These are phyloP conservation scores for Claviceps monticola DNA, from an alignment of 2,329 filamentous ascomycete species.

Conservation along the genomic window DNA sequence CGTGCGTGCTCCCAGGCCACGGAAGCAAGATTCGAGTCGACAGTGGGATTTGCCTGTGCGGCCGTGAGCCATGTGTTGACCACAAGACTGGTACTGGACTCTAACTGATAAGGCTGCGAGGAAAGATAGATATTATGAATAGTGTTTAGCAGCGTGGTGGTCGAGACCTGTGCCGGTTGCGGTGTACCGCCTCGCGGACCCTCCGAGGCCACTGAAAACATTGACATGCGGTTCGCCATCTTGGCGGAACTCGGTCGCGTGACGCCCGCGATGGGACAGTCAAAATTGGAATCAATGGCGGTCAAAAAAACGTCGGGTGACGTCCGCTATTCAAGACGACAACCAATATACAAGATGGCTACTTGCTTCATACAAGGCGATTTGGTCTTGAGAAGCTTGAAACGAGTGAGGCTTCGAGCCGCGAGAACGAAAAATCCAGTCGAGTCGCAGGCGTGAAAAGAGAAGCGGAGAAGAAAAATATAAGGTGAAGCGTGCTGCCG, in stretches of 20 bases:
- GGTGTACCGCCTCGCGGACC: constrained; percentile 47
- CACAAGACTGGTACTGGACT: constrained; percentile 79
- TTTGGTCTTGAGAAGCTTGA: neutral
- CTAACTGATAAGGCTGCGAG: constrained; percentile 70
- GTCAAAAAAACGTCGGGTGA: neutral
- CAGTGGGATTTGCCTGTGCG: constrained; percentile 53
- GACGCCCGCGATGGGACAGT: constrained; percentile 26
- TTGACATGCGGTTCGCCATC: constrained; percentile 54
- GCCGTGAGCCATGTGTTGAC: constrained; percentile 94
- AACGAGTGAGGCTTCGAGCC: neutral
- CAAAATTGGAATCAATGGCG: constrained; percentile 13
- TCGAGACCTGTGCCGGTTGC: constrained; percentile 70
- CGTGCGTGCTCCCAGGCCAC: constrained; percentile 95
- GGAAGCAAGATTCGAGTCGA: constrained; percentile 64
- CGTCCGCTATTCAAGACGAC: neutral
- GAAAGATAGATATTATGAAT: constrained; percentile 81
- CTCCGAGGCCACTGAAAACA: constrained; percentile 54
- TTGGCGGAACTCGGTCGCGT: constrained; percentile 10
- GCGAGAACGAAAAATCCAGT: too few relatives aligned
- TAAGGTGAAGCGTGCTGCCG: neutral
- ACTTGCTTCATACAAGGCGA: neutral
- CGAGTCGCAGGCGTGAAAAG: neutral
- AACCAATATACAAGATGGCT: neutral
- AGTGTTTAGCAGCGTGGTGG: constrained; percentile 82
- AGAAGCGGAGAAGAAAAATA: neutral